Conservation (phyloP, 768 basidiomycete genomes). For the Lyophyllum semitale region DNA sequence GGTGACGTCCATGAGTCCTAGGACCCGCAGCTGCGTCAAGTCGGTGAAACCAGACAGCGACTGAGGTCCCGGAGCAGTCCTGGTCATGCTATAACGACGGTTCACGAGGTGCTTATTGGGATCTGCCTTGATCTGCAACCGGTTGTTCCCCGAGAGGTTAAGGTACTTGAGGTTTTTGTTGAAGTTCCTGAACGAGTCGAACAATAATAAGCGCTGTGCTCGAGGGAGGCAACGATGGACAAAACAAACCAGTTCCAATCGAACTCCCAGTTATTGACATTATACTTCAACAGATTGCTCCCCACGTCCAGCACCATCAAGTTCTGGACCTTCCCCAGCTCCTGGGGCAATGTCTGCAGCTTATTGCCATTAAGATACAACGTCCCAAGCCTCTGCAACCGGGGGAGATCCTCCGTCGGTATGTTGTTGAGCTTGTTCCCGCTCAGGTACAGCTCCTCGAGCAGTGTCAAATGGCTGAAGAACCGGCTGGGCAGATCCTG, state of each 20-base stretch:
- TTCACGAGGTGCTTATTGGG: conserved; percentile 30
- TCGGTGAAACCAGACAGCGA: conserved; percentile 82
- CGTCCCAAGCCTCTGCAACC: conserved; percentile 64
- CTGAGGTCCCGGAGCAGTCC: conserved; percentile 24
- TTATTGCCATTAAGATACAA: conserved; percentile 94
- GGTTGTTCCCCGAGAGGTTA: conserved; percentile 96
- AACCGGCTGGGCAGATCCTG: conserved; percentile 83
- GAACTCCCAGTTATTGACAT: conserved; percentile 97
- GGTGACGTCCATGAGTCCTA: conserved; percentile 98
- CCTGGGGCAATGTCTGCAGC: conserved; percentile 88
- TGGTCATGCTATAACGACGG: conserved; percentile 28
- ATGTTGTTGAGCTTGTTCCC: conserved; percentile 93
- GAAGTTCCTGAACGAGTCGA: conserved; percentile 74
- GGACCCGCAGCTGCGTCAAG: conserved; percentile 81
- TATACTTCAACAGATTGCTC: conserved; percentile 92
- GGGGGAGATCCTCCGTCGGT: conserved; percentile 85
- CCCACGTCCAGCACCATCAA: conserved; percentile 89
- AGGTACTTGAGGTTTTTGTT: conserved; percentile 92
- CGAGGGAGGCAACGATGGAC: neutral
- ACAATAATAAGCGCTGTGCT: neutral
- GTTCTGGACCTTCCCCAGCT: conserved; percentile 79
- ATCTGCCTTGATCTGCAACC: conserved; percentile 91
- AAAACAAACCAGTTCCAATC: conserved; percentile 95
- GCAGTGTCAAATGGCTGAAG: conserved; percentile 64
- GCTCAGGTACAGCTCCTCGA: conserved; percentile 90